Conservation (phyloP, 768 basidiomycete species). For the Coprinellus micaceus region DNA sequence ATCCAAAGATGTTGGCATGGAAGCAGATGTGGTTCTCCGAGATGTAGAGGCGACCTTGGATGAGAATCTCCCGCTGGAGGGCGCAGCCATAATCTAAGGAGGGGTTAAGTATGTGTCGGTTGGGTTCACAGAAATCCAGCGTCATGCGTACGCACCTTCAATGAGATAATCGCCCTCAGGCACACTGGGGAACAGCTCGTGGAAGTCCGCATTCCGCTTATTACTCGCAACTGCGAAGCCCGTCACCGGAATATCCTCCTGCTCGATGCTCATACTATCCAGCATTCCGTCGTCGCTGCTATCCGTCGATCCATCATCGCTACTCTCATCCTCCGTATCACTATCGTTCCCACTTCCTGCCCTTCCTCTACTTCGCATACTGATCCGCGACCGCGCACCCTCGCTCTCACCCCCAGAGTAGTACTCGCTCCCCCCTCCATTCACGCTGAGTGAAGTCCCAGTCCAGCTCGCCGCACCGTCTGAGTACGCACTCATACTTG, state of each 20-base stretch:
- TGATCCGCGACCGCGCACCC: not conserved
- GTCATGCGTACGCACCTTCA: constrained; percentile 62
- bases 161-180: constrained; percentile 97
- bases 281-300: constrained; percentile 9
- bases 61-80: constrained; percentile 90
- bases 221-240: constrained; percentile 97
- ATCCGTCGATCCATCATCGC: constrained; percentile 7
- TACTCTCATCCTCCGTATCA: constrained; percentile 11
- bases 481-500: constrained; percentile 14
- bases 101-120: no score
- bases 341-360: constrained; percentile 3
- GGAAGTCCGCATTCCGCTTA: constrained; percentile 93
- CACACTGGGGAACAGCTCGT: constrained; percentile 83
- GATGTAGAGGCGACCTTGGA: constrained; percentile 94
- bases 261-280: constrained; percentile 41
- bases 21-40: constrained; percentile 99
- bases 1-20: constrained; percentile 98
- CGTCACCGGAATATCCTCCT: constrained; percentile 85
- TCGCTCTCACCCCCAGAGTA: constrained; percentile 11
- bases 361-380: not conserved
- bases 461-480: constrained; percentile 9
- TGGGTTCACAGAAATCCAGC: constrained; percentile 2
- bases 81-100: constrained; percentile 93
- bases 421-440: constrained; percentile 8
- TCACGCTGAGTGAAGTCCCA: not conserved